These are phyloP conservation scores for Cystofilobasidium macerans DNA, from an alignment of 768 basidiomycete genomes.

Conservation along the genomic window DNA sequence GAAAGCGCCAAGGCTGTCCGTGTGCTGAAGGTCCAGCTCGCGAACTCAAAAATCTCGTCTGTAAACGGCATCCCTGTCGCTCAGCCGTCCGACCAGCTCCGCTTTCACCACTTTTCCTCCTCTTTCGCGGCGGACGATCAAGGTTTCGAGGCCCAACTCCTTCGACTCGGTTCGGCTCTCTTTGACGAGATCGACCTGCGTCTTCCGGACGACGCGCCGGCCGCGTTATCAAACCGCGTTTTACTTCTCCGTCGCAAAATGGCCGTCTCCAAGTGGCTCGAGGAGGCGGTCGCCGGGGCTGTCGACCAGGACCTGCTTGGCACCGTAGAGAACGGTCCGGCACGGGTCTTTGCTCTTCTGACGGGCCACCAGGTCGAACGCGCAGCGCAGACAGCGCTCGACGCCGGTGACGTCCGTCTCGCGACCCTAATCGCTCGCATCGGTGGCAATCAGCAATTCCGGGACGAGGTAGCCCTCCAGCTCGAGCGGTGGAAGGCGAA, in stretches of 20 bases:
- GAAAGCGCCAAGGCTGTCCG: conserved; percentile 45
- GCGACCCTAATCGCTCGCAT: conserved; percentile 75
- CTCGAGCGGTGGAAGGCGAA: conserved; percentile 73
- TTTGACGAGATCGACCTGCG: conserved; percentile 72
- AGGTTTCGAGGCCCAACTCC: conserved; percentile 64
- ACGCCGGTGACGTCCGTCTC: conserved; percentile 67
- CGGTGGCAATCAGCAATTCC: conserved; percentile 63
- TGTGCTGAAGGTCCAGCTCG: conserved; percentile 65
- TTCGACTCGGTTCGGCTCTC: conserved; percentile 75
- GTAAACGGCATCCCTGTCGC: conserved; percentile 50
- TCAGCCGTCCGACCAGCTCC: conserved; percentile 39
- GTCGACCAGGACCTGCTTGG: conserved; percentile 61
- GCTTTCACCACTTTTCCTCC: conserved; percentile 65
- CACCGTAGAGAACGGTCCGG: conserved; percentile 39
- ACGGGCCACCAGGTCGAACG: conserved; percentile 80
- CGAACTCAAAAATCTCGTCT: conserved; percentile 53
- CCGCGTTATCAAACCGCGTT: conserved; percentile 54
- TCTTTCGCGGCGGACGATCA: conserved; percentile 61
- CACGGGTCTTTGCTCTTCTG: conserved; percentile 61
- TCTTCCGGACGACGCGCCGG: conserved; percentile 48
- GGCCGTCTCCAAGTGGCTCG: conserved; percentile 74
- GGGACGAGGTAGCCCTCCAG: conserved; percentile 61
- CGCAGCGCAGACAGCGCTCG: conserved; percentile 62
- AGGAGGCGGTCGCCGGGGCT: conserved; percentile 54
- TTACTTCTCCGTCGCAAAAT: conserved; percentile 58